Evolutionary conservation across 2,329 filamentous ascomycete genomes (phyloP), one percentile per base, ranked within the genome.

Genomic region (Stagonosporopsis vannaccii): DNA sequence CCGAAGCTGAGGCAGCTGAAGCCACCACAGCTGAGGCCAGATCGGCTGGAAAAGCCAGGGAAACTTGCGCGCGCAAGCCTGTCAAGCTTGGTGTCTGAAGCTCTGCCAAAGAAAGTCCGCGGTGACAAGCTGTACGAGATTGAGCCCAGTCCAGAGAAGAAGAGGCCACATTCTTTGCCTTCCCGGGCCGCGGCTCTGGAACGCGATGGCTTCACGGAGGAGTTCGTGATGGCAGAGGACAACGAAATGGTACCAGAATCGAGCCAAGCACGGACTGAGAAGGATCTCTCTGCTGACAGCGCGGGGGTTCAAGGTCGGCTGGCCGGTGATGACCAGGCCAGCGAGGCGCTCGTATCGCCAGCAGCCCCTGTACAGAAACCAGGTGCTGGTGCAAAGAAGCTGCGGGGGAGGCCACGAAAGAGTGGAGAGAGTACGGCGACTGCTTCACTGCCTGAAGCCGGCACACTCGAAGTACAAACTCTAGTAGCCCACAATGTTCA

Each of bases 111-210:
- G 25, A 56, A 44, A 9, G 25, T 23, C 19, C 47, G 53, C 15
- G 48, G 47, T 15, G 25, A 9, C 35, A 49, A 30, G 22, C 26
- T 36, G 41, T 56, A 60, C 2, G 48, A 56, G 15, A 1, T 45
- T 1, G 42, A 55, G 3, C 48, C 23, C 1, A 48, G 59, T 20
- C 51, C 44, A 2, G 20, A 53, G 50, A 54, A 46, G 43, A 47
- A 36, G 30, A 15, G 30, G 17, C 28, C 42, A 8, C 20, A 20
- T 8, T 51, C 53, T 12, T 6, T 56, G 37, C 47, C 53, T 33
- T 25, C 42, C 4, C 42, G 39, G 19, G 6, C 33, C 3, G 42
- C 30, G 12, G 36, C 42, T 19, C 15, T 30, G 3, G 41, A 46
- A 3, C 28, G 35, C 4, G 47, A 42, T 8, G 25, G 25, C 4